Evolutionary conservation across 129 eudicot genomes (phyloP), one percentile per base, ranked within the genome.

Genomic region (Flaveria robusta): DNA sequence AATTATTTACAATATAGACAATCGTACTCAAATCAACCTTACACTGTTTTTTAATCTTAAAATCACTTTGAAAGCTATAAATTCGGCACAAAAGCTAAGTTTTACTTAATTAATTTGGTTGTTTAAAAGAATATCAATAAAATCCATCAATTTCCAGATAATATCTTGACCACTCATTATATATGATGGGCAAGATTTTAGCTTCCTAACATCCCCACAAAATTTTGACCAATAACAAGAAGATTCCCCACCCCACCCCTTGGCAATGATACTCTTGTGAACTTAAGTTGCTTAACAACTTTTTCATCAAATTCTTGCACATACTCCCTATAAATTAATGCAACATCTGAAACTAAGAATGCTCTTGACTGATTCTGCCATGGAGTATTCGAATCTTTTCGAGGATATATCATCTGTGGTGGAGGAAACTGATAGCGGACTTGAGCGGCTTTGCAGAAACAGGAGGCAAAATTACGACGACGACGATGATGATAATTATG

Each of bases 191-290:
- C 84, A 80, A 80, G 79, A 80, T 74, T 80, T 74, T 75, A 80
- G 71, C 63, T 80, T 56, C 83, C 71, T 66, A 80, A 80, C 83
- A 80, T 66, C 83, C 83, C 83, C 83, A 80, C 60, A 80, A 74
- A 74, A 46, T 41, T 42, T 74, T 80, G 84, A 80, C 84, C 90
- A 74, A 47, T 81, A 85, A 87, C 96, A 85, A 90, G 83, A 87
- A 85, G 90, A 87, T 87, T 87, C 92, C 72, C 76, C 71, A 60
- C 70, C 66, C 67, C 59, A 9, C 66, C 71, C 81, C 74, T 52
- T 20, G 68, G 16, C 66, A 86, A 87, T 83, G 86, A 64, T 65
- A 66, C 65, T 82, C 87, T 84, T 84, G 91, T 88, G 92, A 87
- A 49, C 66, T 59, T 11, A 66, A 78, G 79, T 62, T 85, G 54